Base-by-base conservation (phyloP, 2,329 filamentous ascomycete species). In the Aspergillus eucalypticola region DNA sequence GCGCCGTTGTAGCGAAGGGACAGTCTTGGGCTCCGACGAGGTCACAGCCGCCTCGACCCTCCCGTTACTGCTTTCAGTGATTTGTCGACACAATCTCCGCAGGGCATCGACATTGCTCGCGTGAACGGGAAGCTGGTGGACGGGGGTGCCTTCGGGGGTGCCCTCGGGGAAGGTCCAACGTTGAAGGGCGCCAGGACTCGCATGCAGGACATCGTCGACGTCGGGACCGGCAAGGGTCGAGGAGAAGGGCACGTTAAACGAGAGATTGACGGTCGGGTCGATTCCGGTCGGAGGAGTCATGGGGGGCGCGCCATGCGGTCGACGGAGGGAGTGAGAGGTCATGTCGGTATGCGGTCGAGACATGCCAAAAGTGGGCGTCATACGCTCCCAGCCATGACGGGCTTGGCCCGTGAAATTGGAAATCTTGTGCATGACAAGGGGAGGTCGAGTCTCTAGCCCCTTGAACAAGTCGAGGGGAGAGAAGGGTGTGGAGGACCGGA, bases 231-330 rank as follows among this genome's bases (percentile, higher is more conserved):
- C 86, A 63, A 99, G 87, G 71, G 94, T 94, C 65, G 91, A 96
- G 68, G 92, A 89, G 79, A 98, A 97, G 62, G 95, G 95, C 52
- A 99, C 90, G 75, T 97, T 98, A 87, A 99, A 98, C 66, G 92
- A 94, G 76, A 96, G 89, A 78, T 96, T 92, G 77, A 98, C 91
- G 66, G 87, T 88, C 55, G 88, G 83, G 75, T 94, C 90, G 73
- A 89, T 84, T 64, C 88, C 83, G 66, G 89, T 88, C 60, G 89
- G 86, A 66, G 90, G 88, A 69, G 88, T 83, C 73, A 87, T 80
- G 19, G 80, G 81, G 35, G 75, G 74, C 60, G 75, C 75, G 48
- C 72, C 73, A 71, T 83, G 71, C 73, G 83, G 75, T 66, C 86
- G 85, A 76, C 87, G 86, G 71, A 84, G 76, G 61, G 82, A 78